Evolutionary conservation across 2,329 filamentous ascomycete genomes (phyloP), one percentile per base, ranked within the genome.

Genomic region (Cordyceps tenuipes): DNA sequence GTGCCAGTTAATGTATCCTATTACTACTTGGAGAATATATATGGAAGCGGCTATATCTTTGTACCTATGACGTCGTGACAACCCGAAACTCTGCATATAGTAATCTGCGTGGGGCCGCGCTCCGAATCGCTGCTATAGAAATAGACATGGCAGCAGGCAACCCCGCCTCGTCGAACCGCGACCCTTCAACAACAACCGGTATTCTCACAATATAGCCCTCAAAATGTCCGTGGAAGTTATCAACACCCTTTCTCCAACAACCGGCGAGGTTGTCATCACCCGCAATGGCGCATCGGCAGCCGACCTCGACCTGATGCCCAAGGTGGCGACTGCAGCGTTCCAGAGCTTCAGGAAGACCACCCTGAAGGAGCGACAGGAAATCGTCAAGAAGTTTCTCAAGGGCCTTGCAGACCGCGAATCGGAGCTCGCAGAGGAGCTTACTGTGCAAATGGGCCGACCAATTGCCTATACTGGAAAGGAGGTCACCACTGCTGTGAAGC

Each of bases 391-490:
- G 68, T 91, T 92, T 1, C 76, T 97, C 49, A 82, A 86, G 63
- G 75, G 90, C 5, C 79, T 97, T 31, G 74, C 77, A 17, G 82
- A 85, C 54, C 86, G 85, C 71, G 83, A 91, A 72, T 88, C 94
- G 84, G 88, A 86, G 63, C 79, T 97, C 39, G 91, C 88, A 6
- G 82, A 84, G 66, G 92, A 97, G 72, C 77, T 97, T 62, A 97
- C 92, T 0, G 87, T 90, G 71, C 92, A 97, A 77, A 97, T 97
- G 92, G 93, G 93, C 47, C 83, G 93, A 21, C 93, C 93, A 39
- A 96, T 97, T 68, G 83, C 88, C 43, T 97, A 93, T 72, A 89
- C 90, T 0, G 86, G 82, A 51, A 91, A 86, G 66, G 93, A 97
- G 77, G 82, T 97, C 65, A 77, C 84, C 34, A 97, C 93, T 17